Evolutionary conservation across 2,329 filamentous ascomycete species (phyloP).

Genomic region (Diaporthe batatas): DNA sequence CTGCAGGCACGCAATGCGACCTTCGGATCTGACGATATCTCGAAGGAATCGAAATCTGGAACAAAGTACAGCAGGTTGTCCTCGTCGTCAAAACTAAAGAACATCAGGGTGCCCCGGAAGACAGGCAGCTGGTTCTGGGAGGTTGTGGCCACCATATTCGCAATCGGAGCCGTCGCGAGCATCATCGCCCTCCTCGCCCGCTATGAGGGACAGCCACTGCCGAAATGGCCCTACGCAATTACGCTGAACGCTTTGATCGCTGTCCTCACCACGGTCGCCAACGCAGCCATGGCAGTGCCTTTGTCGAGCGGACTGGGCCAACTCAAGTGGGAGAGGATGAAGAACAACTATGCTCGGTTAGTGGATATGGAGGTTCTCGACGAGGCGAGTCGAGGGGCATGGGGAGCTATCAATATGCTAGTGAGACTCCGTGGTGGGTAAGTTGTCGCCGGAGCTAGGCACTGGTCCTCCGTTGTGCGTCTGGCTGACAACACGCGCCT

Average conservation of each 20-base stretch:
- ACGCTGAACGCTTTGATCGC: conserved; percentile 52
- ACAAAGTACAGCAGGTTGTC: conserved; percentile 2
- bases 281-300: conserved; percentile 49
- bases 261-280: conserved; percentile 49
- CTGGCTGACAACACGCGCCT: not conserved
- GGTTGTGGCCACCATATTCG: conserved; percentile 46
- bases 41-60: not conserved
- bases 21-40: not conserved
- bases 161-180: conserved; percentile 47
- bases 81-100: not conserved
- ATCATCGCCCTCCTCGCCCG: conserved; percentile 50
- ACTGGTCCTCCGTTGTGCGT: not conserved
- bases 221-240: conserved; percentile 51
- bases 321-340: conserved; percentile 52
- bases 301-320: conserved; percentile 51
- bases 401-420: conserved; percentile 49
- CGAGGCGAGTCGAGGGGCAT: conserved; percentile 51
- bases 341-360: conserved; percentile 47
- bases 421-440: conserved; percentile 48
- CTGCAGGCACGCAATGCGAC: not conserved
- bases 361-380: conserved; percentile 52
- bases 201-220: conserved; percentile 48
- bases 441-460: conserved; percentile 18
- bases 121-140: conserved; percentile 49
- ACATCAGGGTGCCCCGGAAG: conserved; percentile 38